Conservation (phyloP, 345 rosid species). For the Raphanus sativus region DNA sequence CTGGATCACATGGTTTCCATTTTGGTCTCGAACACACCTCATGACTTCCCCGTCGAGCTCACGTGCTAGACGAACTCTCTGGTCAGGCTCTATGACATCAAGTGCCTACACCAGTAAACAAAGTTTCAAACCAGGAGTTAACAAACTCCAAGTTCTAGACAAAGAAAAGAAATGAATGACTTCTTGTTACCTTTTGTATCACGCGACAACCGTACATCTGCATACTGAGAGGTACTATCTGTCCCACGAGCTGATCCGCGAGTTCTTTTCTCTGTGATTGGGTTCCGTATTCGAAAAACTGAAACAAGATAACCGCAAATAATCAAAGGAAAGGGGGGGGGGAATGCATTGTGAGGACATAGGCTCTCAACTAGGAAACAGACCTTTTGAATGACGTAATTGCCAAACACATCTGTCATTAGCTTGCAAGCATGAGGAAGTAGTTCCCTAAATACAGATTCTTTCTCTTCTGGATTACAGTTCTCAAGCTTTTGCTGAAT, state of each 20-base stretch:
- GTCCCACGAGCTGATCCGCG: constrained; percentile 61
- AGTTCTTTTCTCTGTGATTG: constrained; percentile 59
- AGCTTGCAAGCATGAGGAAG: constrained; percentile 62
- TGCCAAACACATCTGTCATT: constrained; percentile 79
- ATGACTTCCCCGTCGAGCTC: constrained; percentile 80
- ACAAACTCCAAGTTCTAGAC: neutral
- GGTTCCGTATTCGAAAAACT: constrained; percentile 71
- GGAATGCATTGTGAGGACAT: neutral
- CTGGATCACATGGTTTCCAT: constrained; percentile 86
- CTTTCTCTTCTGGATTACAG: constrained; percentile 58
- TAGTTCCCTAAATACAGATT: constrained; percentile 60
- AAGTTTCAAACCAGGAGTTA: too few species aligned
- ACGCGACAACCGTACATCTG: constrained; percentile 85
- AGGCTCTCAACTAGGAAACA: constrained; percentile 6
- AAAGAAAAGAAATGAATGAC: too few species aligned
- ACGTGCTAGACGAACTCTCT: constrained; percentile 56
- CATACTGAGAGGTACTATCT: constrained; percentile 57
- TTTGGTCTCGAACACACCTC: constrained; percentile 83
- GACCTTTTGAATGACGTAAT: constrained; percentile 76
- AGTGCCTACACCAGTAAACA: constrained; percentile 48
- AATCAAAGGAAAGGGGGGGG: constrained; percentile 10
- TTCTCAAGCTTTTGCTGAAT: constrained; percentile 75
- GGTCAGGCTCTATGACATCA: constrained; percentile 72
- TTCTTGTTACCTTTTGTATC: constrained; percentile 62
- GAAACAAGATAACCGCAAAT: constrained; percentile 10